Conservation (phyloP, 2,329 filamentous ascomycete genomes). For the Penicillium italicum region DNA sequence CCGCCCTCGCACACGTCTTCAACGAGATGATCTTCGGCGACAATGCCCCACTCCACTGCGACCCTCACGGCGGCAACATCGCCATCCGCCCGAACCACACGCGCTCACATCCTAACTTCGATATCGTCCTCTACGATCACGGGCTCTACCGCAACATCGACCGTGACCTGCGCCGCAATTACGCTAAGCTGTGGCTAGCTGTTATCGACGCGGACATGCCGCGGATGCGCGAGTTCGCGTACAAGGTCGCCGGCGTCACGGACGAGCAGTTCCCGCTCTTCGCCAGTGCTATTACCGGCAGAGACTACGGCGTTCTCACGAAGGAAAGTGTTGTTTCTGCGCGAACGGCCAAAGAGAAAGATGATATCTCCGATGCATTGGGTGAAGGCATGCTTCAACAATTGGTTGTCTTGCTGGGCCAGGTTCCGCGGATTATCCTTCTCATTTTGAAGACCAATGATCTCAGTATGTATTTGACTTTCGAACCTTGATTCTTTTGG, state of each 20-base stretch:
- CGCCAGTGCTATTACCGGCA: conserved; percentile 90
- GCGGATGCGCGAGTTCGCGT: conserved; percentile 81
- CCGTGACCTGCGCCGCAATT: conserved; percentile 70
- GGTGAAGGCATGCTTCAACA: conserved; percentile 86
- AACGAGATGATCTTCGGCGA: conserved; percentile 99
- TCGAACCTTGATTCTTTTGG: not conserved
- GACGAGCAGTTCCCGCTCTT: conserved; percentile 93
- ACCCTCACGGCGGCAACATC: conserved; percentile 94
- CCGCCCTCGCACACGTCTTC: conserved; percentile 85
- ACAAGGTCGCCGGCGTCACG: conserved; percentile 81
- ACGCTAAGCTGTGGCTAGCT: conserved; percentile 96
- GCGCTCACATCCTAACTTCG: conserved; percentile 71
- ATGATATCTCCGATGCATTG: conserved; percentile 77
- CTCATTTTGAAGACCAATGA: conserved; percentile 98
- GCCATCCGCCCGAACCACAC: conserved; percentile 75
- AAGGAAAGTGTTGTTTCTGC: conserved; percentile 54
- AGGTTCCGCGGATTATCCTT: conserved; percentile 87
- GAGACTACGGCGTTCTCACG: conserved; percentile 76
- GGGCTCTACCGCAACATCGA: conserved; percentile 94
- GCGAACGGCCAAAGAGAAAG: conserved; percentile 73
- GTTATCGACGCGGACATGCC: conserved; percentile 85
- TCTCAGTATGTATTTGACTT: conserved; percentile 56
- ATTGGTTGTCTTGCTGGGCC: conserved; percentile 79
- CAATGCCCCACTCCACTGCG: conserved; percentile 86
- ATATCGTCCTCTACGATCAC: conserved; percentile 94